These are phyloP conservation scores for Aspergillus amoenus DNA, from an alignment of 2,329 filamentous ascomycete genomes.

Conservation along the genomic window DNA sequence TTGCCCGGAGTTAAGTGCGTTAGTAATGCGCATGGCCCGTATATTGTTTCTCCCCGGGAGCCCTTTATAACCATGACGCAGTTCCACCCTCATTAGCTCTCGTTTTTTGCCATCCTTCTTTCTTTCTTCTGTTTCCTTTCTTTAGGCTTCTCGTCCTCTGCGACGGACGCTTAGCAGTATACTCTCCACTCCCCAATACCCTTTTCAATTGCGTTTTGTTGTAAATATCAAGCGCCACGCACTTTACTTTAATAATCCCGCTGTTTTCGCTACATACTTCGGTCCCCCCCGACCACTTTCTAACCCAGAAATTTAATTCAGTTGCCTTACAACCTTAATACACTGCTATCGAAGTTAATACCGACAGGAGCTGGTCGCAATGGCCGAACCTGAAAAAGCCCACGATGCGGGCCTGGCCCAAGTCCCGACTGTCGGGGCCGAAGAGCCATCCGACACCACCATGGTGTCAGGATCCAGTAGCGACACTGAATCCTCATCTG, in stretches of 20 bases:
- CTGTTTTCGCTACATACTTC: neutral
- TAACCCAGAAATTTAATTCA: neutral
- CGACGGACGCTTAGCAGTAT: neutral
- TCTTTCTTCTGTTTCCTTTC: neutral
- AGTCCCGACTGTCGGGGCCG: slow-evolving; percentile 8
- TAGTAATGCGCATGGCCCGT: neutral
- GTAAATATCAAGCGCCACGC: slow-evolving; percentile 2
- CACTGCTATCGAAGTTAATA: neutral
- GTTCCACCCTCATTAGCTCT: neutral
- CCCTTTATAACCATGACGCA: slow-evolving; percentile 3
- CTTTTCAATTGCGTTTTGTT: neutral
- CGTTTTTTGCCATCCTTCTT: neutral
- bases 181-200: slow-evolving; percentile 2
- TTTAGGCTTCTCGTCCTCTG: slow-evolving; percentile 5
- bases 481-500: slow-evolving; percentile 21
- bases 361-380: neutral
- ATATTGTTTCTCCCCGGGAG: neutral
- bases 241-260: slow-evolving; percentile 5
- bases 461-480: slow-evolving; percentile 18
- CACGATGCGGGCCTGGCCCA: slow-evolving; percentile 9
- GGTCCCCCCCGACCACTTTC: neutral
- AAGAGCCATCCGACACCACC: slow-evolving; percentile 12
- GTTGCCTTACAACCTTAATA: neutral
- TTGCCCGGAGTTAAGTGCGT: slow-evolving; percentile 5
- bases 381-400: slow-evolving; percentile 9